Conservation (phyloP, 106 monocot species). For the Phalaenopsis equestris region DNA sequence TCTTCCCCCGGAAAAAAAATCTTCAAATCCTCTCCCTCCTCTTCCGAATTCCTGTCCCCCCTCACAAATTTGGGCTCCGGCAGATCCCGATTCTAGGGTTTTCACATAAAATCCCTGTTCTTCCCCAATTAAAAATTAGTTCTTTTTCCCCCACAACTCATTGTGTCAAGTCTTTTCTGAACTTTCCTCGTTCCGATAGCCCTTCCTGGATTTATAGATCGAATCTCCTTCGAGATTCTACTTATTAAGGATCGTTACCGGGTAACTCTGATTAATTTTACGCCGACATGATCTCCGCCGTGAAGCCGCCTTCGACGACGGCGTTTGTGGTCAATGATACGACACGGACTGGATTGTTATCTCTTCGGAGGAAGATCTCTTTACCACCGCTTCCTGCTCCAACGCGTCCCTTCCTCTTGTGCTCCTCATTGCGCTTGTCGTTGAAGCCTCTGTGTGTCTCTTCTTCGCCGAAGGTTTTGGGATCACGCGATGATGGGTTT, state of each 20-base stretch:
- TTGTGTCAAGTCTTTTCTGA: not conserved
- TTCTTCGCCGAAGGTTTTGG: not conserved
- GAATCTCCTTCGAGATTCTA: not conserved
- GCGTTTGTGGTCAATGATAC: not conserved
- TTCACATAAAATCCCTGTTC: not conserved
- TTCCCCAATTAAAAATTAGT: not conserved
- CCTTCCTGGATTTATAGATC: not conserved
- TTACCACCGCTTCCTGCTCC: not conserved
- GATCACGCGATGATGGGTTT: not conserved
- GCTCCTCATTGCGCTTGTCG: conserved; percentile 5
- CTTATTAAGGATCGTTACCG: not conserved
- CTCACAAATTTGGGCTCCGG: not conserved
- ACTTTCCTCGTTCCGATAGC: not conserved
- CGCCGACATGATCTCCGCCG: conserved; percentile 8
- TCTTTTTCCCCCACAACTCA: not conserved
- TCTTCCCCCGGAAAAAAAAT: not conserved
- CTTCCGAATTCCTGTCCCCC: not conserved
- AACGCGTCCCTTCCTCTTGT: not conserved
- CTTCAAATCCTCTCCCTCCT: not conserved
- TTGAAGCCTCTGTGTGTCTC: conserved; percentile 5
- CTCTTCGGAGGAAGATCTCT: not conserved
- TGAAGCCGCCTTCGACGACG: not conserved
- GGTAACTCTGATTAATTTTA: not conserved
- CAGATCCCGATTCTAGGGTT: conserved; percentile 2
- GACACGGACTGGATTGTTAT: not conserved